Evolutionary conservation across 495 filamentous ascomycete species (phyloP).

Genomic region (Cercophora sp.): DNA sequence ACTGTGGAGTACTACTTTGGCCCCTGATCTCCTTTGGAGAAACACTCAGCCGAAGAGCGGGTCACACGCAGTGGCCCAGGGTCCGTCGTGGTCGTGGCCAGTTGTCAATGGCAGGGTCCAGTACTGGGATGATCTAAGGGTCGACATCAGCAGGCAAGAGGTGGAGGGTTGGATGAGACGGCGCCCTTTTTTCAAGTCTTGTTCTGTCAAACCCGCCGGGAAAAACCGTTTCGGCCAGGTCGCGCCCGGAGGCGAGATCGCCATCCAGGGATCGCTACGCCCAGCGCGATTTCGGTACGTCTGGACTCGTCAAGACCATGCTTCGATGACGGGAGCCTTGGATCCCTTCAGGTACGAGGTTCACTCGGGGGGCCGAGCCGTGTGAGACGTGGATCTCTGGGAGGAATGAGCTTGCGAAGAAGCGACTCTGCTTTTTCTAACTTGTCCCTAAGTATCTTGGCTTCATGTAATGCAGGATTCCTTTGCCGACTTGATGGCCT

Average conservation of each 20-base stretch:
- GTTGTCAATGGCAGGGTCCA: neutral
- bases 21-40: neutral
- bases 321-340: neutral
- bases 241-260: neutral
- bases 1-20: neutral
- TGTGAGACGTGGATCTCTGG: too few relatives aligned
- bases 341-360: neutral
- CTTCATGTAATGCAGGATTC: too few relatives aligned
- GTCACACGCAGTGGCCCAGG: neutral
- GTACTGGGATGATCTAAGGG: neutral
- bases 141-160: neutral
- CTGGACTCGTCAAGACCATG: neutral
- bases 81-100: neutral
- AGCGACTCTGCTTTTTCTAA: too few relatives aligned
- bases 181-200: neutral
- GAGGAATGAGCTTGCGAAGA: too few relatives aligned
- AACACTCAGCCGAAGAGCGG: neutral
- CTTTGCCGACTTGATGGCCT: too few relatives aligned
- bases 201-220: neutral
- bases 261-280: neutral
- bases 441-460: too few relatives aligned
- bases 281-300: neutral
- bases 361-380: neutral
- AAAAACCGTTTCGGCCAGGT: neutral
- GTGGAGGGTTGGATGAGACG: neutral